A percentile compares a stretch with the other conserved stretches of the same genome.
Evolutionary conservation across 805 yeast genomes (phyloP).

Genomic region (Metahyphopichia silvanorum): DNA sequence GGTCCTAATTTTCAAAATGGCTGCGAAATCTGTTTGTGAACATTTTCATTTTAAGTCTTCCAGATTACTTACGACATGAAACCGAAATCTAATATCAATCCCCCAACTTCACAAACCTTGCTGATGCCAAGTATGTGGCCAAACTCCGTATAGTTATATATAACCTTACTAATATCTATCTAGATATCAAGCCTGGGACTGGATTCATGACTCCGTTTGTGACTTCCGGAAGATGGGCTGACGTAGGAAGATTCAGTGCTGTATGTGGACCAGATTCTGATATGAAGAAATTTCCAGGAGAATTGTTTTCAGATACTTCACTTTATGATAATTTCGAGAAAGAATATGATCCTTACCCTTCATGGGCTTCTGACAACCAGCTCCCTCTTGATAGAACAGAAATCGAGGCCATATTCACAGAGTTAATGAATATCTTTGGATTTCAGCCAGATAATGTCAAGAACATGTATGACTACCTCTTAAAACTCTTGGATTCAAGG

Average conservation of each 20-base stretch:
- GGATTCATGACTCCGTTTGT: constrained; percentile 44
- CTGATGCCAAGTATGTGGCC: too few relatives aligned
- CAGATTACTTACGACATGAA: too few relatives aligned
- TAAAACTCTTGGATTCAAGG: constrained; percentile 64
- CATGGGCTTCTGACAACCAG: constrained; percentile 43
- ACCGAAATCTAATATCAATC: too few relatives aligned
- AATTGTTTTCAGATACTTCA: constrained; percentile 35
- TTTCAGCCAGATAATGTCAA: constrained; percentile 64
- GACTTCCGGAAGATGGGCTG: constrained; percentile 44
- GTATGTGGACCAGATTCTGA: constrained; percentile 25
- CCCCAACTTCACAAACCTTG: too few relatives aligned
- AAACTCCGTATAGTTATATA: too few relatives aligned
- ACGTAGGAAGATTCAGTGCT: constrained; percentile 29
- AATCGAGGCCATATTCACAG: constrained; percentile 55
- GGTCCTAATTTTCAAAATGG: too few relatives aligned
- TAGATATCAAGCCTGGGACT: constrained; percentile 18
- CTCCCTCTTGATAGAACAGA: constrained; percentile 51
- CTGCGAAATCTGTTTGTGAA: too few relatives aligned
- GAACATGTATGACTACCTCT: constrained; percentile 64
- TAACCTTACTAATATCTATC: too few relatives aligned
- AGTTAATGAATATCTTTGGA: constrained; percentile 55
- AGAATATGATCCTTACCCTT: constrained; percentile 51
- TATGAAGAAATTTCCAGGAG: constrained; percentile 24
- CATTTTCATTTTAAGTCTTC: too few relatives aligned
- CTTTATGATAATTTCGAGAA: constrained; percentile 42